These are phyloP conservation scores for Penicillium cinerascens DNA, from an alignment of 495 filamentous ascomycete genomes.

Conservation along the genomic window DNA sequence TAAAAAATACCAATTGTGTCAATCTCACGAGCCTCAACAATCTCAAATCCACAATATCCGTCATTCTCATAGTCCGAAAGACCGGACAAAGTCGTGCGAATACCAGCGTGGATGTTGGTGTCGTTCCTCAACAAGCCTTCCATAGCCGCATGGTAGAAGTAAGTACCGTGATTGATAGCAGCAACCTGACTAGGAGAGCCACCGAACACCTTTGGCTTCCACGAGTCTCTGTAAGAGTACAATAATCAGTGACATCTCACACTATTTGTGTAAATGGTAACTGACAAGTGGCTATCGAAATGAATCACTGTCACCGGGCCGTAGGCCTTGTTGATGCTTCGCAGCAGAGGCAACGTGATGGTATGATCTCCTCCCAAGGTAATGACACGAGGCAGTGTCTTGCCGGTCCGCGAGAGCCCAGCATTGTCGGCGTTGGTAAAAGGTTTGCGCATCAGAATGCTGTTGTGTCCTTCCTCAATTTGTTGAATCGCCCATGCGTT, in stretches of 20 bases:
- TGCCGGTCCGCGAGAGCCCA: constrained; percentile 52
- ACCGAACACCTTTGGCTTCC: constrained; percentile 69
- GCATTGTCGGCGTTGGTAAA: constrained; percentile 42
- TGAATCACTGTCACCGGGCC: constrained; percentile 67
- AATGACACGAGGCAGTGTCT: constrained; percentile 60
- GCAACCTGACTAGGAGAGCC: constrained; percentile 61
- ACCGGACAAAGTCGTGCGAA: constrained; percentile 71
- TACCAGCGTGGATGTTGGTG: constrained; percentile 82
- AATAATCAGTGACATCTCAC: background rate
- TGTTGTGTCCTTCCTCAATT: constrained; percentile 63
- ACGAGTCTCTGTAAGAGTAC: constrained; percentile 49
- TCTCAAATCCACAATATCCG: constrained; percentile 75
- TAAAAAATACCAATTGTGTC: constrained; percentile 59
- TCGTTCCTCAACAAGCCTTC: constrained; percentile 77
- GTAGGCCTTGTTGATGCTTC: constrained; percentile 64
- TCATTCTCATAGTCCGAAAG: constrained; percentile 78
- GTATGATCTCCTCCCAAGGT: constrained; percentile 68
- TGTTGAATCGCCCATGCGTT: constrained; percentile 72
- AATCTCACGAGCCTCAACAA: constrained; percentile 77
- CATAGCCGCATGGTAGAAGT: constrained; percentile 65
- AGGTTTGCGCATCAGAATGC: constrained; percentile 50
- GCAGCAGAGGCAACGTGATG: constrained; percentile 58
- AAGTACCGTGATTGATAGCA: constrained; percentile 81
- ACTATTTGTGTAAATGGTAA: background rate
- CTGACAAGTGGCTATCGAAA: constrained; percentile 66